These are phyloP conservation scores for Aspergillus carlsbadensis DNA, from an alignment of 495 filamentous ascomycete species.

Conservation along the genomic window DNA sequence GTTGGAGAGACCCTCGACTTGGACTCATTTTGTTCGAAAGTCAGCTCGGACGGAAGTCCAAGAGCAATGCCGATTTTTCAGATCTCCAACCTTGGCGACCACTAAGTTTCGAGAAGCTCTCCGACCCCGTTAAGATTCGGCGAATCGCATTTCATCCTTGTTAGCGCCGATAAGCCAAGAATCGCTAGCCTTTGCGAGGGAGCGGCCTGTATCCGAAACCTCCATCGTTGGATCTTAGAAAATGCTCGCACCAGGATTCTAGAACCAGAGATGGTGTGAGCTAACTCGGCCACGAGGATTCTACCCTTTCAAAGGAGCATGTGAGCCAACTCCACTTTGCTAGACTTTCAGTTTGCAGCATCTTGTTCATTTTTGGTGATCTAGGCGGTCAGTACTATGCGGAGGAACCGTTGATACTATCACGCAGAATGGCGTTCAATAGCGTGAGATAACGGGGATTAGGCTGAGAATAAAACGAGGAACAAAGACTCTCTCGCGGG, in stretches of 20 bases:
- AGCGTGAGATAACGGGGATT: no score
- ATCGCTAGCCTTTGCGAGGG: slow-evolving; percentile 8
- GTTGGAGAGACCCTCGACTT: no score
- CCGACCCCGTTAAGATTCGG: slow-evolving; percentile 10
- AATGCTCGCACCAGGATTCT: slow-evolving; percentile 7
- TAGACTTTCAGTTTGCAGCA: not conserved
- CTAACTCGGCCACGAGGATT: slow-evolving; percentile 26
- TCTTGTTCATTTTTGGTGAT: no score
- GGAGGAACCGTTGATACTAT: not conserved
- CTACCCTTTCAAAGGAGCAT: not conserved
- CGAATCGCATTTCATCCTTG: slow-evolving; percentile 14
- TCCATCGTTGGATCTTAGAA: slow-evolving; percentile 19
- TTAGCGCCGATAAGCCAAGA: slow-evolving; percentile 16
- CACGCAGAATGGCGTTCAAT: no score
- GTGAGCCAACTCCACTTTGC: slow-evolving; percentile 20
- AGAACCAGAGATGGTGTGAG: slow-evolving; percentile 20
- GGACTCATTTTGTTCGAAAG: no score
- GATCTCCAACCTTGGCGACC: slow-evolving; percentile 22
- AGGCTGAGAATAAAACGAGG: no score
- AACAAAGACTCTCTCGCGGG: no score
- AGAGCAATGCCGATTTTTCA: not conserved
- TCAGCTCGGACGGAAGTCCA: not conserved
- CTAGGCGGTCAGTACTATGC: no score
- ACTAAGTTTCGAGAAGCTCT: slow-evolving; percentile 18
- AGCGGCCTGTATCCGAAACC: slow-evolving; percentile 3